These are phyloP conservation scores for Ustilago tritici DNA, from an alignment of 1,284 basidiomycete genomes.

Conservation along the genomic window DNA sequence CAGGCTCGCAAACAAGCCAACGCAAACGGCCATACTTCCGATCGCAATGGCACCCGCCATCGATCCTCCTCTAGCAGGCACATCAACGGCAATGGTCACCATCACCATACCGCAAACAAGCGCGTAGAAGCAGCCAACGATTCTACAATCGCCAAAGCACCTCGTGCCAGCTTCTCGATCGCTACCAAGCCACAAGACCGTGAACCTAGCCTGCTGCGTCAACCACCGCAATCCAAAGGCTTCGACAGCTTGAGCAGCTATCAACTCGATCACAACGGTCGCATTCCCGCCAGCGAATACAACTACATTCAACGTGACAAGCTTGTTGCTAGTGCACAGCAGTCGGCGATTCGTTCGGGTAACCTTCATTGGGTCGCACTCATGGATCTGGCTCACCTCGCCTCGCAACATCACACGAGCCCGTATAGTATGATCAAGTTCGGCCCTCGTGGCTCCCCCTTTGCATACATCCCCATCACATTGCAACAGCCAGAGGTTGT, in stretches of 20 bases:
- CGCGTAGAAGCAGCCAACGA: slow-evolving; percentile 43
- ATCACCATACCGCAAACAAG: not conserved
- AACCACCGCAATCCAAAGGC: slow-evolving; percentile 25
- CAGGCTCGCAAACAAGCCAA: slow-evolving; percentile 19
- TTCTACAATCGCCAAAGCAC: slow-evolving; percentile 34
- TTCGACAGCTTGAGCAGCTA: slow-evolving; percentile 38
- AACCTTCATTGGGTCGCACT: slow-evolving; percentile 62
- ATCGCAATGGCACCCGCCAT: slow-evolving; percentile 11
- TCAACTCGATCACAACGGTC: slow-evolving; percentile 46
- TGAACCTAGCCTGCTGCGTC: slow-evolving; percentile 41
- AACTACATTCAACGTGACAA: slow-evolving; percentile 52
- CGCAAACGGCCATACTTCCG: slow-evolving; percentile 7
- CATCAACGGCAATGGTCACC: not conserved
- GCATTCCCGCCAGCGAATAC: slow-evolving; percentile 45
- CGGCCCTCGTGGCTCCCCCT: slow-evolving; percentile 60
- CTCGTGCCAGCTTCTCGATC: slow-evolving; percentile 46
- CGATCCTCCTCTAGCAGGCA: slow-evolving; percentile 15
- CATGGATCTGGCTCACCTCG: slow-evolving; percentile 59
- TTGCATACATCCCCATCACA: slow-evolving; percentile 65
- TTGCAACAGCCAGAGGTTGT: slow-evolving; percentile 60
- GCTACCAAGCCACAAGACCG: slow-evolving; percentile 50
- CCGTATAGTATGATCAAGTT: slow-evolving; percentile 64
- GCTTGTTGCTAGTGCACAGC: slow-evolving; percentile 52
- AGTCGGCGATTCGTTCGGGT: slow-evolving; percentile 41
- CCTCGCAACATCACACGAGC: slow-evolving; percentile 67